phyloP scores from a whole-genome alignment of 352 stramenopile genomes.

The Pythium coloratum region DNA sequence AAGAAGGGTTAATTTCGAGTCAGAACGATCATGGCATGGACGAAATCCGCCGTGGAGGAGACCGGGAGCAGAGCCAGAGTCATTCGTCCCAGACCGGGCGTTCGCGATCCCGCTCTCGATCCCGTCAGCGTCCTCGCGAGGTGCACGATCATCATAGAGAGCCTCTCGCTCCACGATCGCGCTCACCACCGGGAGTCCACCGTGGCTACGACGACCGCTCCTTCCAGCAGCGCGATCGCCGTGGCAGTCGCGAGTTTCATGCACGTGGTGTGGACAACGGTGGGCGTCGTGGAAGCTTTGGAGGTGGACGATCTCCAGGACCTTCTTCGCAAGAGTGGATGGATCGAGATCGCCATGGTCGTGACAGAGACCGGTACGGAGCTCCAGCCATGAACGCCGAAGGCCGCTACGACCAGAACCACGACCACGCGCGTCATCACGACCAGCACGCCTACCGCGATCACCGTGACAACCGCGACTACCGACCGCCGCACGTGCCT shows the following conservation, averaged over 20 bases:
- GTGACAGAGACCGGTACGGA: conserved; percentile 3
- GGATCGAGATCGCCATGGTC: conserved; percentile 11
- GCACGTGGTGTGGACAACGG: conserved; percentile 1
- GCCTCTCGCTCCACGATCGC: background rate
- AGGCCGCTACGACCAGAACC: background rate
- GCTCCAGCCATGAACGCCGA: background rate
- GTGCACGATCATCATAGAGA: conserved; percentile 4
- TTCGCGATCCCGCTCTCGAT: conserved; percentile 14
- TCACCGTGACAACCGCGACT: conserved; percentile 6
- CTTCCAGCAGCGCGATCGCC: conserved; percentile 9
- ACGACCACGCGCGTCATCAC: conserved; percentile 4
- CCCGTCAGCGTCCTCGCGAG: conserved; percentile 6
- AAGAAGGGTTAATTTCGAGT: background rate
- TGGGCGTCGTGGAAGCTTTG: background rate
- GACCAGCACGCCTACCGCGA: background rate
- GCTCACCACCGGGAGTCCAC: background rate
- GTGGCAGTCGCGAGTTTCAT: conserved; percentile 10
- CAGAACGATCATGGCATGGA: background rate
- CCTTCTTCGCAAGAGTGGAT: background rate
- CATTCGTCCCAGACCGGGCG: background rate
- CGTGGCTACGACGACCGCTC: conserved; percentile 16
- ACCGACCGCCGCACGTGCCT: background rate
- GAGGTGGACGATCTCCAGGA: conserved; percentile 3
- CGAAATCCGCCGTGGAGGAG: background rate
- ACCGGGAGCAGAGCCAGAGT: background rate